Evolutionary conservation across 2,329 filamentous ascomycete species (phyloP), one percentile per base, ranked within the genome.

Genomic region (Plectosphaerella plurivora): DNA sequence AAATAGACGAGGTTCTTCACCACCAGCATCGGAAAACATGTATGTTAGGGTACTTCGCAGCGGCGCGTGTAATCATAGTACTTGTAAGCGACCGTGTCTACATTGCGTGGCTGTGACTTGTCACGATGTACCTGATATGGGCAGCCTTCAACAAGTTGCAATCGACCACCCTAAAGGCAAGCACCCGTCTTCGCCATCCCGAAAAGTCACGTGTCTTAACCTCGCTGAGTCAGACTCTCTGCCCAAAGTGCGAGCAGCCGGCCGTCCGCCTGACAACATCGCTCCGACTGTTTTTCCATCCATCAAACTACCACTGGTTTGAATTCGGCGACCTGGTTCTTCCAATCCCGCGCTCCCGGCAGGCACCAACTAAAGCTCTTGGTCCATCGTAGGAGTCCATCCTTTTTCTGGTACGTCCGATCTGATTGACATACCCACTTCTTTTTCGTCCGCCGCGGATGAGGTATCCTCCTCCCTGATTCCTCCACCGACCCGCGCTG

Each of bases 311-410:
- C 28, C 47, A 20, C 39, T 36, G 36, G 20, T 25, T 16, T 15
- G 33, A 62, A 48, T 55, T 52, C 53, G 51, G 57, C 53, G 48
- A 36, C 37, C 22, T 56, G 52, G 44, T 60, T 59, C 55, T 59
- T 59, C 53, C 55, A 55, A 53, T 56, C 51, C 57, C 56, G 56
- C 57, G 49, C 54, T 53, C 51, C 54, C 52, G 52, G 49, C 37
- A 15, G 14, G 37, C 15, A 18, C 41, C 18, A 20, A 12, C 41
- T 20, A 44, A 44, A 18, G n/a, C n/a, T 20, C 8, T 16, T 39
- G 37, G 15, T 15, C 15, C 37, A 7, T 16, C 8, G n/a, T n/a
- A 18, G 3, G 18, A 44, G 4, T 11, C 41, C 41, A 18, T 18
- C n/a, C n/a, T 44, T 10, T 18, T 16, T 44, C n/a, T 10, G 18